Percentiles rank a stretch among this genome's conserved stretches.
Conservation (phyloP, 1,139 yeast genomes). For the Torulaspora globosa region DNA sequence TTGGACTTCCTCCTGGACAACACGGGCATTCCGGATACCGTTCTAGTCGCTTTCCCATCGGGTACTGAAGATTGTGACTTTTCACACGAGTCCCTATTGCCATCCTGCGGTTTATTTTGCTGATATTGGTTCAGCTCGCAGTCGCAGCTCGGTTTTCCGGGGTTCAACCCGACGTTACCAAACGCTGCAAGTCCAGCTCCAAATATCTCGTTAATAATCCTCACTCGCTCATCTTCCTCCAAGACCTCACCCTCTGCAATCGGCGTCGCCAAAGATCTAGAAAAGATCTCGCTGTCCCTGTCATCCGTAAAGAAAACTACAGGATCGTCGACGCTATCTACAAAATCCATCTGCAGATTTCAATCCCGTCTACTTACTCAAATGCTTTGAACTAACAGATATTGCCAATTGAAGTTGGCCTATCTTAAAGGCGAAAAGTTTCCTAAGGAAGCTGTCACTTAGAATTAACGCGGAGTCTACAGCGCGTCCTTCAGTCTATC, state of each 20-base stretch:
- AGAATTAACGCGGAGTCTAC: slow-evolving; percentile 1
- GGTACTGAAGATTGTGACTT: background rate
- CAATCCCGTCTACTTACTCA: background rate
- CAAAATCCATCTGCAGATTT: background rate
- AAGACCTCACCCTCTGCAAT: background rate
- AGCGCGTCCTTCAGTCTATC: slow-evolving; percentile 1
- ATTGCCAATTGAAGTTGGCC: too few species aligned
- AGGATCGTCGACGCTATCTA: slow-evolving; percentile 1
- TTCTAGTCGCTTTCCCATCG: background rate
- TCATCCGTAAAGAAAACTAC: slow-evolving; percentile 4
- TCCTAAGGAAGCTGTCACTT: background rate
- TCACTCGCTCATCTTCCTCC: slow-evolving; percentile 3
- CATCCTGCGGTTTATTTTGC: background rate
- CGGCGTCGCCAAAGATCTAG: slow-evolving; percentile 2
- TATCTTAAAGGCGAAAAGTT: background rate
- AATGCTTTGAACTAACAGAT: background rate
- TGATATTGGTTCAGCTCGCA: background rate
- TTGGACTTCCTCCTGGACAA: slow-evolving; percentile 18
- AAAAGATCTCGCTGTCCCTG: slow-evolving; percentile 1
- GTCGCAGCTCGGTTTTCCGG: background rate
- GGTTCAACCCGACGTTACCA: background rate
- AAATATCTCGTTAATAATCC: slow-evolving; percentile 7
- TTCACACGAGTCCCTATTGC: background rate
- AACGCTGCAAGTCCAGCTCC: slow-evolving; percentile 3
- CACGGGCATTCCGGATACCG: slow-evolving; percentile 3